phyloP scores from a whole-genome alignment of 2,329 filamentous ascomycete genomes.

The Colletotrichum melonis region DNA sequence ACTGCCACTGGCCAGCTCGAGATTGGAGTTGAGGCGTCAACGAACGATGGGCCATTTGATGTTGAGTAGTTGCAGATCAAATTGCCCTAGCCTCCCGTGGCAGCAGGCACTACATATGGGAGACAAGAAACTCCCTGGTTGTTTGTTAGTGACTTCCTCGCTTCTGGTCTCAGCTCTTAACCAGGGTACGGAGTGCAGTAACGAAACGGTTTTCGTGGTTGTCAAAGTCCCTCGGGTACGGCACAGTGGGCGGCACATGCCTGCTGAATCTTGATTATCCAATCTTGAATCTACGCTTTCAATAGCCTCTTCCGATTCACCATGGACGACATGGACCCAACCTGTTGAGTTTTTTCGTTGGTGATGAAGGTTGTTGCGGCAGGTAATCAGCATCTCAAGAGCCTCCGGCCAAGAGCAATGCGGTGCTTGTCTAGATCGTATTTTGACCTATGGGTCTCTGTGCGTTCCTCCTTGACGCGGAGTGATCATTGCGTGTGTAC shows the following conservation, averaged over 20 bases:
- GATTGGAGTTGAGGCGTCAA: not conserved
- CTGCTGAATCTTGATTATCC: not conserved
- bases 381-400: not conserved
- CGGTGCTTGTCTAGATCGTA: not conserved
- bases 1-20: not conserved
- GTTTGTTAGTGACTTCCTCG: constrained; percentile 5
- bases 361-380: not conserved
- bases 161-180: constrained; percentile 12
- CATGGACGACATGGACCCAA: not conserved
- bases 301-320: constrained; percentile 6
- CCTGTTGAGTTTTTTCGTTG: not conserved
- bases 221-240: constrained; percentile 1
- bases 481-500: not conserved
- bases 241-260: not conserved
- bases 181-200: too few relatives aligned
- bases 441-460: not conserved
- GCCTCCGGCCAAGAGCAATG: not conserved
- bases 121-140: not conserved
- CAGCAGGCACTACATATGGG: not conserved
- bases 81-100: not conserved
- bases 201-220: not conserved
- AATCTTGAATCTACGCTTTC: not conserved
- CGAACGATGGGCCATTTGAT: not conserved
- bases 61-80: not conserved
- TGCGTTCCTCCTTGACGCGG: not conserved